Conservation (phyloP, 2,329 filamentous ascomycete species). For the Sporothrix inflata region DNA sequence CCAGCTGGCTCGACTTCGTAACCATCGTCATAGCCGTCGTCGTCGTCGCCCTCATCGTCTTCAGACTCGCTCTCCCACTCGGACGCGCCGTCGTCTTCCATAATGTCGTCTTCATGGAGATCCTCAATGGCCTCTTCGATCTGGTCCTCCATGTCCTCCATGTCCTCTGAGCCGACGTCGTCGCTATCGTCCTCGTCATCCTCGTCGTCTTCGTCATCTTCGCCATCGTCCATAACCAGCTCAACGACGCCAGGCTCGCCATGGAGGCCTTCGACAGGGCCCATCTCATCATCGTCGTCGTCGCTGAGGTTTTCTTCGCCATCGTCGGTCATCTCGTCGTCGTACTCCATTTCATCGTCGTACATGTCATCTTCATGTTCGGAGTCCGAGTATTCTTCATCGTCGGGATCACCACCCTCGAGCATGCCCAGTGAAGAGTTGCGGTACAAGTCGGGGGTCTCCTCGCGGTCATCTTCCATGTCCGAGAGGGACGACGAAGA, state of each 20-base stretch:
- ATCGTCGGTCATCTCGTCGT: slow-evolving; percentile 75
- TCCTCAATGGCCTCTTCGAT: slow-evolving; percentile 63
- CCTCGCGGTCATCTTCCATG: slow-evolving; percentile 81
- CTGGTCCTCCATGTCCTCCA: slow-evolving; percentile 54
- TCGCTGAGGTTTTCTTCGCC: slow-evolving; percentile 89
- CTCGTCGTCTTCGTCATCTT: slow-evolving; percentile 65
- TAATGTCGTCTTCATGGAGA: slow-evolving; percentile 64
- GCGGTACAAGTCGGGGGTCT: slow-evolving; percentile 95
- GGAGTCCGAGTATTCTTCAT: slow-evolving; percentile 68
- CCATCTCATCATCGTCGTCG: slow-evolving; percentile 85
- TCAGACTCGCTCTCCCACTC: slow-evolving; percentile 65
- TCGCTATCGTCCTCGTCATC: slow-evolving; percentile 51
- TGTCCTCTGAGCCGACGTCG: slow-evolving; percentile 50
- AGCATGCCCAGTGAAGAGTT: slow-evolving; percentile 96
- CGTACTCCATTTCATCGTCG: slow-evolving; percentile 90
- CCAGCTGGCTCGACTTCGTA: background rate
- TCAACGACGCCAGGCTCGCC: slow-evolving; percentile 67
- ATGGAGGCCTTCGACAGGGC: slow-evolving; percentile 76
- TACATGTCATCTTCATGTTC: slow-evolving; percentile 90
- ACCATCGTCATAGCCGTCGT: slow-evolving; percentile 47
- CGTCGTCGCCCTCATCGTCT: slow-evolving; percentile 59
- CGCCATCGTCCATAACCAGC: slow-evolving; percentile 77
- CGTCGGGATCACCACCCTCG: slow-evolving; percentile 78
- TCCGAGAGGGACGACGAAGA: slow-evolving; percentile 90
- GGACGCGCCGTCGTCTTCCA: slow-evolving; percentile 62